Evolutionary conservation across 176 grass and related monocot species (phyloP).

Genomic region (Aegilops tauschii): DNA sequence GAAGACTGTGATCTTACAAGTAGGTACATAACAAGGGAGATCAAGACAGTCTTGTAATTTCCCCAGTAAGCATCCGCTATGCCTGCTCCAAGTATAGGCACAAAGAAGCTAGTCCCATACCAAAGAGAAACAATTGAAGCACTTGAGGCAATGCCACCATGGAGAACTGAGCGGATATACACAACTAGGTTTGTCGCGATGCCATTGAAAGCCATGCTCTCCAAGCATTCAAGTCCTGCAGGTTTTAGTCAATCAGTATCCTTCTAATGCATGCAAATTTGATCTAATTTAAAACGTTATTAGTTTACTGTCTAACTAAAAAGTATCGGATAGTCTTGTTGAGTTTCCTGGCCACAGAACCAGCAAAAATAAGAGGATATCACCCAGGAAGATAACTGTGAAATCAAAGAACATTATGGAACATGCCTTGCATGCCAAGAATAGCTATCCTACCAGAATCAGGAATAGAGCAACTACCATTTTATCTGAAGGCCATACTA

Average conservation of each 20-base stretch:
- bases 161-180: constrained; percentile 64
- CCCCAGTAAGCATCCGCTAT: constrained; percentile 74
- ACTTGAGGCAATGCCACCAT: constrained; percentile 64
- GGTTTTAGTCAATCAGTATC: not conserved
- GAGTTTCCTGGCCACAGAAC: not conserved
- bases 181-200: constrained; percentile 72
- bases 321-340: not conserved
- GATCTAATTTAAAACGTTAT: not conserved
- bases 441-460: constrained; percentile 12
- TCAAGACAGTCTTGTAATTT: constrained; percentile 62
- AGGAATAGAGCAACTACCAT: not conserved
- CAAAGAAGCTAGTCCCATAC: constrained; percentile 80
- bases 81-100: constrained; percentile 64
- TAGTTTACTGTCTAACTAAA: constrained; percentile 14
- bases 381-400: not conserved
- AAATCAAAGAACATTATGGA: not conserved
- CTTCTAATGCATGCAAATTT: not conserved
- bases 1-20: constrained; percentile 48
- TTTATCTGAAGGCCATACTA: not conserved
- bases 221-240: constrained; percentile 76
- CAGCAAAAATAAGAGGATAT: not conserved
- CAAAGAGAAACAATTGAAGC: constrained; percentile 72
- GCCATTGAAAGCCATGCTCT: constrained; percentile 83
- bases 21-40: constrained; percentile 70
- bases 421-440: not conserved